A percentile compares a stretch with the other conserved stretches of the same genome.
These are phyloP conservation scores for Exophiala sp. DNA, from an alignment of 2,329 filamentous ascomycete genomes.

Conservation along the genomic window DNA sequence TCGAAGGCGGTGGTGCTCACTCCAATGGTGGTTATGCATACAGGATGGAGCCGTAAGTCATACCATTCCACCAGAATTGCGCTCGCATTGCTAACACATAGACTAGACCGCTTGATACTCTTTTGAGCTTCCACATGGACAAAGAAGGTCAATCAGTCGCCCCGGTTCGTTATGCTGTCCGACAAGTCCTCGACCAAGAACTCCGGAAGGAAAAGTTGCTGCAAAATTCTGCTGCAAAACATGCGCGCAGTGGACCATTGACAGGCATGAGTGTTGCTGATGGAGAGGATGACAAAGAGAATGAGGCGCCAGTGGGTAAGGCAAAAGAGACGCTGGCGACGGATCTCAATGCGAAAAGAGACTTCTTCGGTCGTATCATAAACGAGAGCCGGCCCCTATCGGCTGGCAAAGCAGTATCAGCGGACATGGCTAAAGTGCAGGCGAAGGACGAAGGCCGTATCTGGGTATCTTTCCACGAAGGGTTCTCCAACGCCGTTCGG, in stretches of 20 bases:
- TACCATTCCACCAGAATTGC: conserved; percentile 28
- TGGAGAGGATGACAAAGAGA: conserved; percentile 36
- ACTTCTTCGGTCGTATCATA: conserved; percentile 81
- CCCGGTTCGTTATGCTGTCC: conserved; percentile 84
- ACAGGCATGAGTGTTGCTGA: conserved; percentile 4
- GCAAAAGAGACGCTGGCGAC: conserved; percentile 27
- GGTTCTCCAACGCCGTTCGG: conserved; percentile 84
- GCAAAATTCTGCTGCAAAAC: conserved; percentile 63
- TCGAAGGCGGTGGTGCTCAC: conserved; percentile 50
- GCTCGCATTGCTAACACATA: conserved; percentile 4
- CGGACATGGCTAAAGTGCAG: conserved; percentile 28
- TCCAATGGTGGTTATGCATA: conserved; percentile 69
- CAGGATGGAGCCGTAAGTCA: conserved; percentile 84
- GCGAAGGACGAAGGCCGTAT: conserved; percentile 56
- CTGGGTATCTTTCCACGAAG: conserved; percentile 88
- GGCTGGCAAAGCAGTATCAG: conserved; percentile 27
- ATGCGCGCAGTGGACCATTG: conserved; percentile 48
- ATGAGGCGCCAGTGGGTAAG: conserved; percentile 31
- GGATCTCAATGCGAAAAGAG: conserved; percentile 57
- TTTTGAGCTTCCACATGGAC: conserved; percentile 71
- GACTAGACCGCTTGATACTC: conserved; percentile 65
- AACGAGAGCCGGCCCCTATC: conserved; percentile 32
- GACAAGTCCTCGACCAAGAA: conserved; percentile 90
- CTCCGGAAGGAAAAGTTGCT: conserved; percentile 68
- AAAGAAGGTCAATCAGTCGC: conserved; percentile 49